phyloP scores from a whole-genome alignment of 192 early-diverging fungal genomes.

The Coemansia guatemalensis region DNA sequence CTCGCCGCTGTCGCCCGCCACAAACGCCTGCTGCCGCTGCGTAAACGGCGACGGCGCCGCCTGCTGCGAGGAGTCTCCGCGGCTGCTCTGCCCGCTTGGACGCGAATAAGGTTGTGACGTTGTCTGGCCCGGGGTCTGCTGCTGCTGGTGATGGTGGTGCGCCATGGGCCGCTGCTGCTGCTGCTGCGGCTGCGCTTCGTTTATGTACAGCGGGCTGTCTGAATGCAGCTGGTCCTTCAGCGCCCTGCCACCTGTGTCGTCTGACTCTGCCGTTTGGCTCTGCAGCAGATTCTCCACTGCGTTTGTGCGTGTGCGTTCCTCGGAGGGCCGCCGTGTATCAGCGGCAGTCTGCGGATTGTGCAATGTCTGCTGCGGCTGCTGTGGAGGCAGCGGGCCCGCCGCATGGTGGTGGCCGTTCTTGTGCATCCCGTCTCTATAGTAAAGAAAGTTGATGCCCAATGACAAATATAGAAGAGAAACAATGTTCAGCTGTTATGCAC shows the following conservation, averaged over 20 bases:
- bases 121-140: slow-evolving; percentile 1
- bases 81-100: slow-evolving; percentile 3
- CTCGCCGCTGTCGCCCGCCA: background rate
- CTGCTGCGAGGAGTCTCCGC: slow-evolving; percentile 7
- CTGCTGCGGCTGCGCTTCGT: slow-evolving; percentile 8
- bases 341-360: background rate
- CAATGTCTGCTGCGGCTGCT: slow-evolving; percentile 2
- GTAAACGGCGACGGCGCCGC: slow-evolving; percentile 17
- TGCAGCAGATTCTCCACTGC: slow-evolving; percentile 29
- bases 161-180: background rate
- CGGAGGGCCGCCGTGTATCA: slow-evolving; percentile 5
- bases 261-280: slow-evolving; percentile 8
- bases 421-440: slow-evolving; percentile 26
- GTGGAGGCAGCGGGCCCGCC: slow-evolving; percentile 16
- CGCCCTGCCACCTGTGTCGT: background rate
- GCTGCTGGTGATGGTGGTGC: background rate
- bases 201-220: slow-evolving; percentile 20
- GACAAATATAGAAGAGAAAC: slow-evolving; percentile 9
- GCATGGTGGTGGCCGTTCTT: slow-evolving; percentile 45
- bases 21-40: slow-evolving; percentile 3
- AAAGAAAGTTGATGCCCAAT: background rate
- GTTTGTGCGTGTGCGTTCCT: slow-evolving; percentile 21
- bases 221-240: slow-evolving; percentile 17
- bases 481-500: background rate
- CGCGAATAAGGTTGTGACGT: slow-evolving; percentile 1